Conservation (phyloP, 1,284 basidiomycete genomes). For the Ceratobasidium sp. region DNA sequence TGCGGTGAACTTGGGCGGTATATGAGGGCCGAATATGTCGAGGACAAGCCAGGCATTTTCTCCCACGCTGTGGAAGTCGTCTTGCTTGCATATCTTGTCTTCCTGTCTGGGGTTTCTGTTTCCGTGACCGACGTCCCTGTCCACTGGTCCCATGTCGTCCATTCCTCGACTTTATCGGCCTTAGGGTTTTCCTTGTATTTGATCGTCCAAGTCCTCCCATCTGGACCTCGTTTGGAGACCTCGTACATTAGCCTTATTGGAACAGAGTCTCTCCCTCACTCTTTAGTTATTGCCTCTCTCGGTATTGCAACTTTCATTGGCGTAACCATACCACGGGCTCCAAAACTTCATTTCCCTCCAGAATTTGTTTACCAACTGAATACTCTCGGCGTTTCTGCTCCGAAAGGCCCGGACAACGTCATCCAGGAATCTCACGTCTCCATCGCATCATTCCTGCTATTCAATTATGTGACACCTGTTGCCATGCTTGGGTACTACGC, state of each 20-base stretch:
- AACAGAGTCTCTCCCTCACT: background rate
- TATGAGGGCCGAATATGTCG: background rate
- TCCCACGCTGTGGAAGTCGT: background rate
- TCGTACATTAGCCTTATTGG: background rate
- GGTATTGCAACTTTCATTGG: background rate
- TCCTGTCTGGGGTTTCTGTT: background rate
- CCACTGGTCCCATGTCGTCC: background rate
- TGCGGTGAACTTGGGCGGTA: background rate
- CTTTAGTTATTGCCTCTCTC: background rate
- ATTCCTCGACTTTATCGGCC: background rate
- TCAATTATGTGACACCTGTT: conserved; percentile 85
- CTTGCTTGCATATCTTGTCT: background rate
- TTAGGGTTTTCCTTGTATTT: background rate
- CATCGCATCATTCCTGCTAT: conserved; percentile 71
- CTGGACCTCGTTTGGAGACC: background rate
- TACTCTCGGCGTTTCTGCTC: conserved; percentile 59
- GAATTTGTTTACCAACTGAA: conserved; percentile 79
- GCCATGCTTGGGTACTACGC: conserved; percentile 81
- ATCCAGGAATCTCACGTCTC: conserved; percentile 66
- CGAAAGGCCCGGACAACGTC: conserved; percentile 74
- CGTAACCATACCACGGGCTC: conserved; percentile 72
- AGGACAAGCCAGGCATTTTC: background rate
- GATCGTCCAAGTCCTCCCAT: background rate
- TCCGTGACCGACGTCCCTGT: background rate
- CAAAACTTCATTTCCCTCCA: conserved; percentile 75